Evolutionary conservation across 2,329 filamentous ascomycete species (phyloP).

Genomic region (Colletotrichum limetticola): DNA sequence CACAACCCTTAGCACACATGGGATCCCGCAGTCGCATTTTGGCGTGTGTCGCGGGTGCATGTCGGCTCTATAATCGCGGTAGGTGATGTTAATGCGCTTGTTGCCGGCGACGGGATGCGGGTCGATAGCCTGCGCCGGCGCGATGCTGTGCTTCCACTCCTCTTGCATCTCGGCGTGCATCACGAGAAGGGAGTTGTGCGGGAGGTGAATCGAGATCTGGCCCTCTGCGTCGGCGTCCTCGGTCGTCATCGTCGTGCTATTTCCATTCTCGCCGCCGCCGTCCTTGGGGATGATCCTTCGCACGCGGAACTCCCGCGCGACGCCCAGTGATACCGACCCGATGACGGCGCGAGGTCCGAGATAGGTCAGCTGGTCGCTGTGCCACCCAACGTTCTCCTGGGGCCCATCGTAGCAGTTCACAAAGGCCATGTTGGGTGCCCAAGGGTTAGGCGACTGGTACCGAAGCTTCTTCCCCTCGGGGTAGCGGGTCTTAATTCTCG

Average conservation of each 20-base stretch:
- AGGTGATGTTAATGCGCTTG: slow-evolving; percentile 92
- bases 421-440: slow-evolving; percentile 90
- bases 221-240: slow-evolving; percentile 74
- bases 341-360: slow-evolving; percentile 90
- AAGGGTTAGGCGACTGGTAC: slow-evolving; percentile 78
- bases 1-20: slow-evolving; percentile 78
- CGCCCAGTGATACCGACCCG: slow-evolving; percentile 89
- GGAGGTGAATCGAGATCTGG: slow-evolving; percentile 91
- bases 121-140: slow-evolving; percentile 79
- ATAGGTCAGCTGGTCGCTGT: slow-evolving; percentile 93
- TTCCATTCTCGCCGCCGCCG: slow-evolving; percentile 46
- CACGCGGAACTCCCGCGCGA: slow-evolving; percentile 92
- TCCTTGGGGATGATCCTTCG: slow-evolving; percentile 77
- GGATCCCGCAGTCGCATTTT: slow-evolving; percentile 78
- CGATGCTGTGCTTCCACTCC: slow-evolving; percentile 92
- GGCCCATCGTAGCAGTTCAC: slow-evolving; percentile 93
- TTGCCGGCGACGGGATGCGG: slow-evolving; percentile 86
- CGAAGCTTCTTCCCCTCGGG: slow-evolving; percentile 78
- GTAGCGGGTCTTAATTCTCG: slow-evolving; percentile 75
- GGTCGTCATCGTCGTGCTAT: slow-evolving; percentile 41
- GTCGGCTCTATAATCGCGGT: slow-evolving; percentile 82
- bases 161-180: slow-evolving; percentile 99
- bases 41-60: slow-evolving; percentile 85
- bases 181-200: slow-evolving; percentile 91
- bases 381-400: slow-evolving; percentile 87